Evolutionary conservation across 2,329 filamentous ascomycete species (phyloP).

Genomic region (Plectosphaerella cucumerina): DNA sequence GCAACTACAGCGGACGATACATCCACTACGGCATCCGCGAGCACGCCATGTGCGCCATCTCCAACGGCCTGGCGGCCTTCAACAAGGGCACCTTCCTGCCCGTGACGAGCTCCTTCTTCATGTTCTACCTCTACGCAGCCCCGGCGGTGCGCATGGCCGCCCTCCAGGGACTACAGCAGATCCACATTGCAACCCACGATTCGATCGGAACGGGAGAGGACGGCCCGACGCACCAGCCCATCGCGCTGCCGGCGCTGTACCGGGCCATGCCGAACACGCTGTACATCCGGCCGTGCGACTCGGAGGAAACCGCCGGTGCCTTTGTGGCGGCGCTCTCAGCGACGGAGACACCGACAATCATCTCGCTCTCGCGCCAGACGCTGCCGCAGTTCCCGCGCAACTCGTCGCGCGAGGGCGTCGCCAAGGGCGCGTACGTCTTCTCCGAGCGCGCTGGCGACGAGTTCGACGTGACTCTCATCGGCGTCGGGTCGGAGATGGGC

Average conservation of each 20-base stretch:
- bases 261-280: slow-evolving; percentile 59
- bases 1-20: slow-evolving; percentile 50
- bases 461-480: slow-evolving; percentile 40
- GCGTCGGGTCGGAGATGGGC: slow-evolving; percentile 30
- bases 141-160: slow-evolving; percentile 23
- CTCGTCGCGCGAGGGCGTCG: slow-evolving; percentile 34
- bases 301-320: slow-evolving; percentile 53
- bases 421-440: slow-evolving; percentile 42
- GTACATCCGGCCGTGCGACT: slow-evolving; percentile 57
- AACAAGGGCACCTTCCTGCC: slow-evolving; percentile 51
- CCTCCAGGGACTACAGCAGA: slow-evolving; percentile 48
- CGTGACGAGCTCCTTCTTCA: slow-evolving; percentile 57
- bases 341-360: slow-evolving; percentile 36
- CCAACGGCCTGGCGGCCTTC: slow-evolving; percentile 57
- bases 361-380: slow-evolving; percentile 43
- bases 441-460: slow-evolving; percentile 28
- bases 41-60: slow-evolving; percentile 56
- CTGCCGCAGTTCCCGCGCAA: slow-evolving; percentile 33
- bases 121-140: slow-evolving; percentile 49
- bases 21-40: slow-evolving; percentile 59
- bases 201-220: slow-evolving; percentile 56
- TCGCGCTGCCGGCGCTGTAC: slow-evolving; percentile 52
- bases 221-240: slow-evolving; percentile 59
- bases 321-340: slow-evolving; percentile 43
- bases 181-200: slow-evolving; percentile 60